These are phyloP conservation scores for Sarcodon aspratus DNA, from an alignment of 768 basidiomycete species.

Conservation along the genomic window DNA sequence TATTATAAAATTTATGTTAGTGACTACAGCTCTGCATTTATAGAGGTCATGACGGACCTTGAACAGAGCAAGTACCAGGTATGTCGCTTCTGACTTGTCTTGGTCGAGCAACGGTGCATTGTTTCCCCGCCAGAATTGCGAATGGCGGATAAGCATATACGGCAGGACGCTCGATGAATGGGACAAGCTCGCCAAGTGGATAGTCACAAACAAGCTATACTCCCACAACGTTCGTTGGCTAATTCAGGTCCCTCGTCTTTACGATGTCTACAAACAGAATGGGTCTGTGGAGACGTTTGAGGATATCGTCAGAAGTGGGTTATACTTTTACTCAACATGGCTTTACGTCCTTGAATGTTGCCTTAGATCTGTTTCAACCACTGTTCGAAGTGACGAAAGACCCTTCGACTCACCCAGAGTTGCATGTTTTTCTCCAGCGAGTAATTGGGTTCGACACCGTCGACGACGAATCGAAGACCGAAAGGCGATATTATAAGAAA, in stretches of 20 bases:
- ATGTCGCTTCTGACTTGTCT: constrained; percentile 6
- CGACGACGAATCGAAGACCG: constrained; percentile 93
- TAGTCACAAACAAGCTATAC: constrained; percentile 83
- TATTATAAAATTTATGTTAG: not conserved
- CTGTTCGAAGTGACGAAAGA: constrained; percentile 95
- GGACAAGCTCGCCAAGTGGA: constrained; percentile 98
- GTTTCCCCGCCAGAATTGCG: constrained; percentile 57
- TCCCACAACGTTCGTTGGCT: constrained; percentile 99
- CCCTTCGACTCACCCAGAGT: constrained; percentile 80
- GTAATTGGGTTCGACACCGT: constrained; percentile 98
- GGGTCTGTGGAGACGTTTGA: constrained; percentile 80
- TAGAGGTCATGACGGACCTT: constrained; percentile 96
- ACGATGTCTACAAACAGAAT: constrained; percentile 89
- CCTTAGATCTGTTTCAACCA: constrained; percentile 79
- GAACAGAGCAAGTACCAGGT: constrained; percentile 99
- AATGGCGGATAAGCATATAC: constrained; percentile 96
- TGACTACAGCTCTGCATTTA: not conserved
- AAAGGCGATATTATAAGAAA: constrained; percentile 85
- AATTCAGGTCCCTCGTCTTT: constrained; percentile 89
- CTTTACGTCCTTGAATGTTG: not conserved
- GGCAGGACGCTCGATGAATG: constrained; percentile 78
- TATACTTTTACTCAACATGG: not conserved
- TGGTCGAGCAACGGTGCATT: not conserved
- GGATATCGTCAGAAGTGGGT: constrained; percentile 82
- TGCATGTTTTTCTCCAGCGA: constrained; percentile 91